These are phyloP conservation scores for Lycium ferocissimum DNA, from an alignment of 257 asterid genomes.

Conservation along the genomic window DNA sequence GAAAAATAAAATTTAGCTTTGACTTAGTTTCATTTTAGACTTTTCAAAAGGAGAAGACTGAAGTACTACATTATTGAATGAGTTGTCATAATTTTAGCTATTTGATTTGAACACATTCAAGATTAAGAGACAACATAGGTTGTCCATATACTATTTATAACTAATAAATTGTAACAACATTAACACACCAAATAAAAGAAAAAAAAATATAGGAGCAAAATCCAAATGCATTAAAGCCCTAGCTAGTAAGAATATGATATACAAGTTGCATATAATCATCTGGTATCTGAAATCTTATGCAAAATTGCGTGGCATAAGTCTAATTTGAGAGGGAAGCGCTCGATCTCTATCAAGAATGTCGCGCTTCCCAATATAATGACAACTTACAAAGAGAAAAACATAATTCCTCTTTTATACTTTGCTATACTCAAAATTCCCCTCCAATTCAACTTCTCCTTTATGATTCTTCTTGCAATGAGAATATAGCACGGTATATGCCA, in stretches of 20 bases:
- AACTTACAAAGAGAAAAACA: neutral
- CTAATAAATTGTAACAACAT: neutral
- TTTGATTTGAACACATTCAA: neutral
- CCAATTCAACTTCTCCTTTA: conserved; percentile 54
- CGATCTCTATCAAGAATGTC: accelerated
- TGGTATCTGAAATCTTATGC: neutral
- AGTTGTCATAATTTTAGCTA: neutral
- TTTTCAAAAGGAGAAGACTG: neutral
- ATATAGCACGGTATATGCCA: conserved; percentile 55
- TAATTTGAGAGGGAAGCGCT: neutral
- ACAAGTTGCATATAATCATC: neutral
- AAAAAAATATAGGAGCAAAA: neutral
- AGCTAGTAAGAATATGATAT: neutral
- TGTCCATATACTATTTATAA: neutral
- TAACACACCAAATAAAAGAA: neutral
- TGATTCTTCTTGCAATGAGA: conserved; percentile 54
- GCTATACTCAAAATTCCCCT: conserved; percentile 36
- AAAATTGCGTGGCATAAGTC: neutral
- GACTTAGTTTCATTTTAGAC: neutral
- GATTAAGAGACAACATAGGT: neutral
- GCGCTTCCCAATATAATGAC: neutral
- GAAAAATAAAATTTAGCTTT: neutral
- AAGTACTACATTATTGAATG: neutral
- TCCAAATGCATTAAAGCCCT: neutral
- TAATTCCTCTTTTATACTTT: neutral